Conservation (phyloP, 345 rosid species). For the Geranium brycei region DNA sequence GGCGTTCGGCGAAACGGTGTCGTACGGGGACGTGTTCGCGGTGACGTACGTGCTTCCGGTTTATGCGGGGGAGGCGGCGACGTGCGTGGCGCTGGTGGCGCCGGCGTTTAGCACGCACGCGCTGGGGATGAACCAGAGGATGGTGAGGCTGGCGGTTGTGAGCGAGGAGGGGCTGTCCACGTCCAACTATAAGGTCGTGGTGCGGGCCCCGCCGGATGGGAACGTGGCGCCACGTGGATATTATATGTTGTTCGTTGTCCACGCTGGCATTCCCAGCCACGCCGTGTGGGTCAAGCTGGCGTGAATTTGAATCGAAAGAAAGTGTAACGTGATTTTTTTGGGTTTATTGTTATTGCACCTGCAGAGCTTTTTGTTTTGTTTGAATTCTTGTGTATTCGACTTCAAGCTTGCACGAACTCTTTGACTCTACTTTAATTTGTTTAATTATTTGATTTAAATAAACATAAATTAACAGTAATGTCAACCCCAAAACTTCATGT, state of each 20-base stretch:
- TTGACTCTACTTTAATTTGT: too few relatives aligned
- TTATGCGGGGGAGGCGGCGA: conserved; percentile 8
- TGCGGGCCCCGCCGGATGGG: conserved; percentile 26
- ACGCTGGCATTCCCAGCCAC: conserved; percentile 44
- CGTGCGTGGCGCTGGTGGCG: conserved; percentile 31
- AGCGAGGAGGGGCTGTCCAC: conserved; percentile 26
- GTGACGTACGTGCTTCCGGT: conserved; percentile 28
- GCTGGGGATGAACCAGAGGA: conserved; percentile 57
- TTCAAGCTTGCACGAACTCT: too few relatives aligned
- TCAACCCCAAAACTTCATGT: too few relatives aligned
- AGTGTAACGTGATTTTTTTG: not conserved
- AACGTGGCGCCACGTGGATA: conserved; percentile 62
- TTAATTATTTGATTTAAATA: too few relatives aligned
- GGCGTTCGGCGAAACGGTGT: conserved; percentile 21
- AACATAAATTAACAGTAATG: too few relatives aligned
- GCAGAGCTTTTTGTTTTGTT: too few relatives aligned
- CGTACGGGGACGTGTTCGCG: conserved; percentile 21
- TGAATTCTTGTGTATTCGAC: too few relatives aligned
- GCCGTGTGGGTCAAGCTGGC: conserved; percentile 45
- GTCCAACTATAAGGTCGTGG: conserved; percentile 31
- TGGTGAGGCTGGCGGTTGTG: conserved; percentile 32
- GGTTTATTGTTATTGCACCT: too few relatives aligned
- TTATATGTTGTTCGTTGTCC: conserved; percentile 60
- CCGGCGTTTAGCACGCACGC: conserved; percentile 71
- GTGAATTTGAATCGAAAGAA: not conserved